phyloP scores from a whole-genome alignment of 495 filamentous ascomycete genomes.

The Entonaema liquescens region DNA sequence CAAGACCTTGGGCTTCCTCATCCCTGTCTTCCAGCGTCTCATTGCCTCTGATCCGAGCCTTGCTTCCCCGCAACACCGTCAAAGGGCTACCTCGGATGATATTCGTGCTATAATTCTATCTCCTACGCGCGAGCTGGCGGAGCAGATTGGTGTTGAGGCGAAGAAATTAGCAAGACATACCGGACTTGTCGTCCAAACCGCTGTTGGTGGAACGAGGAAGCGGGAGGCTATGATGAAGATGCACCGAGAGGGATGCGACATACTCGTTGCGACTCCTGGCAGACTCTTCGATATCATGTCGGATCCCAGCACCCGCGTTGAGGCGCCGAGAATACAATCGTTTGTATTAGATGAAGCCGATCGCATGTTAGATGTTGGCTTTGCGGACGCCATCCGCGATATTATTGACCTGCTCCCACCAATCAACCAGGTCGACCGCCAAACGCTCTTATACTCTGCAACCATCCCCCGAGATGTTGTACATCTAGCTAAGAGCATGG shows the following conservation, averaged over 20 bases:
- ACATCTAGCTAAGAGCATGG: conserved; percentile 69
- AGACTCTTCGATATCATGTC: conserved; percentile 85
- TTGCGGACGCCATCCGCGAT: conserved; percentile 75
- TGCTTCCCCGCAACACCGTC: conserved; percentile 34
- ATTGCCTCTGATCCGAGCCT: conserved; percentile 65
- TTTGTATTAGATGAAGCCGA: conserved; percentile 96
- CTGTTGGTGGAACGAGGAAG: conserved; percentile 90
- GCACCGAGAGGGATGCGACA: conserved; percentile 79
- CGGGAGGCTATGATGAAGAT: conserved; percentile 66
- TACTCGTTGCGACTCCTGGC: conserved; percentile 91
- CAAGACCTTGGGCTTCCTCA: conserved; percentile 84
- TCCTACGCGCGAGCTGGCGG: conserved; percentile 92
- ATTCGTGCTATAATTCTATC: conserved; percentile 92
- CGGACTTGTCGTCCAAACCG: conserved; percentile 79
- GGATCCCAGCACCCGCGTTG: conserved; percentile 70
- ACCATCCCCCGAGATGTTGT: conserved; percentile 89
- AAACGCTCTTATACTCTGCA: conserved; percentile 93
- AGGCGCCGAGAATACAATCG: conserved; percentile 75
- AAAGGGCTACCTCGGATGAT: conserved; percentile 62
- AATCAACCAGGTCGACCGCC: conserved; percentile 67
- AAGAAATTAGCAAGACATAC: conserved; percentile 71
- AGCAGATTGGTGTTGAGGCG: conserved; percentile 91
- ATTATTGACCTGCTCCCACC: conserved; percentile 75
- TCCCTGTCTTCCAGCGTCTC: conserved; percentile 79
- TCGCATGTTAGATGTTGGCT: conserved; percentile 88